A percentile compares a stretch with the other conserved stretches of the same genome.
Evolutionary conservation across 2,329 filamentous ascomycete species (phyloP).

Genomic region (Diplodia corticola): DNA sequence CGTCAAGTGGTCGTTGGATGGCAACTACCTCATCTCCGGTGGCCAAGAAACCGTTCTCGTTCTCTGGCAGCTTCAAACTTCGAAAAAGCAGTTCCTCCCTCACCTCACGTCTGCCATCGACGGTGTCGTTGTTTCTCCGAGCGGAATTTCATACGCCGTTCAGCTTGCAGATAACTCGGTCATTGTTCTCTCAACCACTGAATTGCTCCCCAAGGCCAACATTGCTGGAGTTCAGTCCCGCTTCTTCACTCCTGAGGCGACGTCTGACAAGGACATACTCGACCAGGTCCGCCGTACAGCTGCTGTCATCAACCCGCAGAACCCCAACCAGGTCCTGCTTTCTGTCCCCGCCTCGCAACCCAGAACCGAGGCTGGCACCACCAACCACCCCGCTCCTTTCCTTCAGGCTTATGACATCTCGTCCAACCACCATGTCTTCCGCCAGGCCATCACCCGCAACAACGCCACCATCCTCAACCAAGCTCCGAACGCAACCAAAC

Average conservation of each 20-base stretch:
- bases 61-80: slow-evolving; percentile 90
- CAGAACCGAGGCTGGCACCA: slow-evolving; percentile 30
- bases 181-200: slow-evolving; percentile 86
- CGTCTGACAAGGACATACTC: slow-evolving; percentile 23
- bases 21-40: slow-evolving; percentile 92
- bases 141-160: slow-evolving; percentile 77
- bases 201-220: slow-evolving; percentile 81
- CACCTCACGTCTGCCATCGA: slow-evolving; percentile 85
- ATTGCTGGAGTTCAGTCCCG: slow-evolving; percentile 74
- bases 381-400: slow-evolving; percentile 54
- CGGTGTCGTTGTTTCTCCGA: slow-evolving; percentile 77
- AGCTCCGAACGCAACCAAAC: slow-evolving; percentile 49
- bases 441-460: slow-evolving; percentile 85
- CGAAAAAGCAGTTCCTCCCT: slow-evolving; percentile 79
- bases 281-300: slow-evolving; percentile 35
- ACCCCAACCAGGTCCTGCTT: slow-evolving; percentile 45
- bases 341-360: slow-evolving; percentile 56
- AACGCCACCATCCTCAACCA: slow-evolving; percentile 80
- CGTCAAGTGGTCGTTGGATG: slow-evolving; percentile 90
- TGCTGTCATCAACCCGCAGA: slow-evolving; percentile 44
- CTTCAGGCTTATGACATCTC: slow-evolving; percentile 88
- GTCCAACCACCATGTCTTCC: slow-evolving; percentile 73
- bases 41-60: slow-evolving; percentile 87
- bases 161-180: slow-evolving; percentile 89
- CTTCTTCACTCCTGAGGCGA: background rate